A percentile compares a stretch with the other conserved stretches of the same genome.
phyloP scores from a whole-genome alignment of 2,329 filamentous ascomycete species.

The Periconia digitata region DNA sequence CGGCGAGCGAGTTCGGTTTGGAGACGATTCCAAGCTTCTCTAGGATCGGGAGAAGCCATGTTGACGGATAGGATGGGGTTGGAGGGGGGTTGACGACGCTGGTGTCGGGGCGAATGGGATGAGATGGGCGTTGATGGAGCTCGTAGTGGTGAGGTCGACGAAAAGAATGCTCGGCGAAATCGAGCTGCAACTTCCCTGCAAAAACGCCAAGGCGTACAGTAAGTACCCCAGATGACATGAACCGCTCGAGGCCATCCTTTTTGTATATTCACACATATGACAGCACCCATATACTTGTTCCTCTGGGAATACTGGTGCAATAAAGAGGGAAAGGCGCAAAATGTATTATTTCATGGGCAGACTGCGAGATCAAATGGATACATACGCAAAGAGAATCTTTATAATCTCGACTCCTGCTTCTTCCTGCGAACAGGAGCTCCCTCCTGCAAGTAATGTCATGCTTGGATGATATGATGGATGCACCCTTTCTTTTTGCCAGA shows the following conservation, averaged over 20 bases:
- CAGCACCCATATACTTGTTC: not conserved
- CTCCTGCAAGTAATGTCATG: too few species aligned
- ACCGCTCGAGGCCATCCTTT: not conserved
- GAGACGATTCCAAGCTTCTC: conserved; percentile 67
- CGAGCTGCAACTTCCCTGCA: conserved; percentile 15
- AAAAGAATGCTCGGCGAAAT: conserved; percentile 32
- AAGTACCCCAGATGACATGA: conserved; percentile 10
- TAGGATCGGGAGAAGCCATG: conserved; percentile 55
- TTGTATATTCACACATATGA: too few species aligned
- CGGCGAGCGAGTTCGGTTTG: conserved; percentile 60
- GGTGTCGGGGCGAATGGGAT: conserved; percentile 18
- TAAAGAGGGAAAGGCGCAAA: too few species aligned
- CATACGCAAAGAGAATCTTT: too few species aligned
- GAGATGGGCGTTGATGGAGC: conserved; percentile 15
- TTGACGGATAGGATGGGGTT: conserved; percentile 23
- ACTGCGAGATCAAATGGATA: too few species aligned
- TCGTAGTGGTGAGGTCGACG: conserved; percentile 31
- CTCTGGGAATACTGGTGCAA: not conserved
- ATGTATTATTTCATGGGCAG: too few species aligned
- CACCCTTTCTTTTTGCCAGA: too few species aligned
- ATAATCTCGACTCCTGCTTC: too few species aligned
- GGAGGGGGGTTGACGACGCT: conserved; percentile 38
- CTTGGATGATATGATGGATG: too few species aligned
- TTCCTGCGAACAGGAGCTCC: too few species aligned
- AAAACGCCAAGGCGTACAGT: conserved; percentile 21